phyloP scores from a whole-genome alignment of 768 basidiomycete genomes.

The Pulveroboletus sp. region DNA sequence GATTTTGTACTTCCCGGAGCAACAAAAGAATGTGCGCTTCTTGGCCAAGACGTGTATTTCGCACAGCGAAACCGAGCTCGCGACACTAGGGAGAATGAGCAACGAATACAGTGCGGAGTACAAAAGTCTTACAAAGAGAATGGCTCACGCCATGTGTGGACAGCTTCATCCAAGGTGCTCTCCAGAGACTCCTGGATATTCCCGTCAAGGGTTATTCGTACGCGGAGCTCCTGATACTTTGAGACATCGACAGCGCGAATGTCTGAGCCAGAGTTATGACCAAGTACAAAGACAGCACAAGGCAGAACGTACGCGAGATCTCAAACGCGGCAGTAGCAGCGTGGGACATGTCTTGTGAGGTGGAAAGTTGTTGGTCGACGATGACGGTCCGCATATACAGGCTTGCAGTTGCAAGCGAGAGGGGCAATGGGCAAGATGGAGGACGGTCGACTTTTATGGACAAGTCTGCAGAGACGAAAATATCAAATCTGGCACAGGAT shows the following conservation, averaged over 20 bases:
- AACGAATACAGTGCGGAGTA: background rate
- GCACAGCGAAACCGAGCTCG: constrained; percentile 20
- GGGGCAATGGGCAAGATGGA: constrained; percentile 32
- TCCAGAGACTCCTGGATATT: constrained; percentile 28
- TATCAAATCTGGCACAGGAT: constrained; percentile 33
- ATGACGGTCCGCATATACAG: constrained; percentile 18
- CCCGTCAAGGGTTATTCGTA: constrained; percentile 26
- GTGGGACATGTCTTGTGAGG: constrained; percentile 15
- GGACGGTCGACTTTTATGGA: constrained; percentile 23
- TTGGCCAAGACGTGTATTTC: constrained; percentile 26
- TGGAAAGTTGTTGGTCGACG: constrained; percentile 5
- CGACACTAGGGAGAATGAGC: constrained; percentile 16
- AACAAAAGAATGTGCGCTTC: constrained; percentile 28
- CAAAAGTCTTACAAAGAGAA: constrained; percentile 23
- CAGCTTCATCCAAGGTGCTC: constrained; percentile 21
- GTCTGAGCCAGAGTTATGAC: constrained; percentile 10
- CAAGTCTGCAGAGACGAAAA: constrained; percentile 13
- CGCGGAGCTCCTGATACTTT: constrained; percentile 22
- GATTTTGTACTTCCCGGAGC: constrained; percentile 22
- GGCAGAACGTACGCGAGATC: constrained; percentile 23
- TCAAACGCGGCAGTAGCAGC: constrained; percentile 15
- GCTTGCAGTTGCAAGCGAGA: constrained; percentile 24
- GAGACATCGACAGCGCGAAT: constrained; percentile 20
- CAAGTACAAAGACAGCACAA: background rate
- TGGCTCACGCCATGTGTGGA: constrained; percentile 28